A percentile compares a stretch with the other conserved stretches of the same genome.
Conservation (phyloP, 768 basidiomycete species). For the Suillus subaureus region DNA sequence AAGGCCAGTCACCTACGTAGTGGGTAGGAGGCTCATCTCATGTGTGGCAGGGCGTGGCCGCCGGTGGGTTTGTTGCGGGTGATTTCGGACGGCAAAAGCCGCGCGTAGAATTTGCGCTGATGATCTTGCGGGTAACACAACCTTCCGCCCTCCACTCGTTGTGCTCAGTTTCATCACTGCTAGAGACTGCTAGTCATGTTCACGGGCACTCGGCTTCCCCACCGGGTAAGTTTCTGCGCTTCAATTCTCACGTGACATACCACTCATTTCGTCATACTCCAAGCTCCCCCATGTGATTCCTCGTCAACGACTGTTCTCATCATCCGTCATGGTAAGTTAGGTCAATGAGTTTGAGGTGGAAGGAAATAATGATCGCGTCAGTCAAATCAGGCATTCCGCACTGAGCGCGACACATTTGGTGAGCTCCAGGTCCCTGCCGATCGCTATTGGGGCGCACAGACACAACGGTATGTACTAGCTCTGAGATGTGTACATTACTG, state of each 20-base stretch:
- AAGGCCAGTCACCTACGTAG: not conserved
- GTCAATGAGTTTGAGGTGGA: not conserved
- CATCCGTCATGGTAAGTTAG: constrained; percentile 40
- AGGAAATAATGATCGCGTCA: constrained; percentile 17
- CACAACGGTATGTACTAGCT: constrained; percentile 67
- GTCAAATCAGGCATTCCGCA: constrained; percentile 61
- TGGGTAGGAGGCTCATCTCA: not conserved
- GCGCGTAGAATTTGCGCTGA: constrained; percentile 5
- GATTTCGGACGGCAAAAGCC: constrained; percentile 15
- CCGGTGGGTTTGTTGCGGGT: constrained; percentile 6
- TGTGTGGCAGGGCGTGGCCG: not conserved
- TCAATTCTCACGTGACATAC: constrained; percentile 25
- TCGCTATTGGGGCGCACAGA: constrained; percentile 98
- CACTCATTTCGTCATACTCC: not conserved
- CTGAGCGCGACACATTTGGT: constrained; percentile 94
- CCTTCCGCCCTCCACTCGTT: not conserved
- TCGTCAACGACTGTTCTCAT: constrained; percentile 26
- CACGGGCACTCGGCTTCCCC: constrained; percentile 11
- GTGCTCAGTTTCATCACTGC: not conserved
- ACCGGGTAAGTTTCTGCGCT: constrained; percentile 14
- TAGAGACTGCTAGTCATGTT: constrained; percentile 11
- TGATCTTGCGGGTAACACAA: not conserved
- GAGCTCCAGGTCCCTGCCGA: constrained; percentile 87
- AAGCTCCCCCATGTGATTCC: constrained; percentile 12
- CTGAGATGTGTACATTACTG: constrained; percentile 4